Base-by-base conservation (phyloP, 208 protist species). In the Acanthamoeba castellanii region DNA sequence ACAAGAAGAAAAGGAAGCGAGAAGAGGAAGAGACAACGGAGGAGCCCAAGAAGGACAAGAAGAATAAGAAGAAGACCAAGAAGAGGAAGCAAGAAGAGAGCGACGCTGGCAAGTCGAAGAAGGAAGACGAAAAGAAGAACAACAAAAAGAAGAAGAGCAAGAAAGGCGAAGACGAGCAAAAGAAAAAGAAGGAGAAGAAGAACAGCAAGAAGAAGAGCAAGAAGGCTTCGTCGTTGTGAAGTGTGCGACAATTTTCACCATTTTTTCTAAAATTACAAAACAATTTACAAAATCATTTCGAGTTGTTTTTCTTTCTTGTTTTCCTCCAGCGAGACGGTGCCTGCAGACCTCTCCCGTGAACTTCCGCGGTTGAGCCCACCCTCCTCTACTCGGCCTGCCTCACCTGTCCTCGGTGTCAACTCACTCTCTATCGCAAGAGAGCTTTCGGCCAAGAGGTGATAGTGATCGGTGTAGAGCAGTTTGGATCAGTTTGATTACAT, bases 1-100 rank as follows among this genome's bases (percentile, higher is more conserved):
- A 68, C 22, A 70, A 76, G 61, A 92, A 61, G n/a, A 61, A 59
- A n/a, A 88, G 47, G 81, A 87, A 87, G 78, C n/a, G 30, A 42
- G 45, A 11, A 11, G 42, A 82, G 37, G 30, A 82, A 25, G 27
- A 61, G 7, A 59, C 34, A 8, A 27, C 7, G 20, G n/a, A 57
- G 42, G 34, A 66, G 27, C 20, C 47, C 81, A 66, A 88, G 30
- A 66, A 66, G 61, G 22, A 50, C 4, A 70, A 92, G 64, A 20
- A 59, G 52, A 61, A 90, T 16, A 59, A 90, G 32, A 68, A 59
- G 82, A 90, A 22, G 25, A 90, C 30, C 20, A 90, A 70, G 55
- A 68, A 32, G 18, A 90, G 47, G 57, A 90, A 90, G 55, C 34
- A 90, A 74, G 32, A 74, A 30, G 66, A 42, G 6, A 30, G 34